Percentiles rank a stretch among this genome's conserved stretches.
Conservation (phyloP, 169 alveolate genomes). For the Eimeria brunetti region DNA sequence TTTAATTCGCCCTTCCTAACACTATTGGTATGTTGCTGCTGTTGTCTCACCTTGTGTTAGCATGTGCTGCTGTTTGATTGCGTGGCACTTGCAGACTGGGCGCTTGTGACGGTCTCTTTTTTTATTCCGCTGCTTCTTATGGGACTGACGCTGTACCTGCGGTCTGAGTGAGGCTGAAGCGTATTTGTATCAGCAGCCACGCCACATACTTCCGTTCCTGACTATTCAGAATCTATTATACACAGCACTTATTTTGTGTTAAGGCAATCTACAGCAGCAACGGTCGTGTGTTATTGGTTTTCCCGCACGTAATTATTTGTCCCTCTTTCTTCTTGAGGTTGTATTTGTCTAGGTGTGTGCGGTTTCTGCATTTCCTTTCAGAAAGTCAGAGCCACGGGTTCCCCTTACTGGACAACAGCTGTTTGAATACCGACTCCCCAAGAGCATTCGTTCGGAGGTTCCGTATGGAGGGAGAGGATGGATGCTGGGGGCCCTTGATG, state of each 20-base stretch:
- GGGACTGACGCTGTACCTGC: constrained; percentile 61
- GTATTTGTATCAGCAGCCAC: neutral
- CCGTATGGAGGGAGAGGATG: constrained; percentile 62
- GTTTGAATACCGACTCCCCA: constrained; percentile 44
- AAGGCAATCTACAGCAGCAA: no score
- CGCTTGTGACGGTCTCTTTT: constrained; percentile 52
- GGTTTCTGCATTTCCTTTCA: neutral
- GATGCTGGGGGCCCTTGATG: constrained; percentile 35
- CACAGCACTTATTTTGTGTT: neutral
- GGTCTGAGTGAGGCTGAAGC: constrained; percentile 16
- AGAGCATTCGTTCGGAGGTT: constrained; percentile 38
- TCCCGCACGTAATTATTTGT: neutral
- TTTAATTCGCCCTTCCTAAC: neutral
- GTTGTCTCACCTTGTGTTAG: neutral
- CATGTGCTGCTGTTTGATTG: neutral
- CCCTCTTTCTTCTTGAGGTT: neutral
- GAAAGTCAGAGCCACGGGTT: constrained; percentile 67
- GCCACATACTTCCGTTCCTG: neutral
- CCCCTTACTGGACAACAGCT: constrained; percentile 45
- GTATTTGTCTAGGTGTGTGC: neutral
- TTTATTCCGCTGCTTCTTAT: constrained; percentile 46
- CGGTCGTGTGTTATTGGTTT: neutral
- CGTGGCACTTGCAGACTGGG: constrained; percentile 50
- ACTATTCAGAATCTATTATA: neutral
- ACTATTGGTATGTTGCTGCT: neutral